Evolutionary conservation across 805 yeast genomes (phyloP).

Genomic region (Metschnikowia santaceciliae): DNA sequence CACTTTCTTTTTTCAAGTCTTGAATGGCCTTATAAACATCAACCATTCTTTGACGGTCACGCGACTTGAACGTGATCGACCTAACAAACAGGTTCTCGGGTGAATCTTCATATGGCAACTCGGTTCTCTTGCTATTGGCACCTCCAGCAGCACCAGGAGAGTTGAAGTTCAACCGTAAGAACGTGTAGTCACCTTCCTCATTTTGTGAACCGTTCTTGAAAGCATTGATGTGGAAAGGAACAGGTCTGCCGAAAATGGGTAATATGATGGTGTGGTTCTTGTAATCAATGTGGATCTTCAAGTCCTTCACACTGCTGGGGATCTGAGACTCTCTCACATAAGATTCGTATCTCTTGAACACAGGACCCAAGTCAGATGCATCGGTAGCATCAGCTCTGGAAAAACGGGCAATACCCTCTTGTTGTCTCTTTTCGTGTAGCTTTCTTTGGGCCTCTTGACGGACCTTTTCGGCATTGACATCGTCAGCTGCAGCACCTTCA

Average conservation of each 20-base stretch:
- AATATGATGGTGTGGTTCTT: constrained; percentile 84
- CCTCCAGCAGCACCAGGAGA: constrained; percentile 82
- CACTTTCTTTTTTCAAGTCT: constrained; percentile 88
- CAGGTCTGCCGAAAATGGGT: constrained; percentile 94
- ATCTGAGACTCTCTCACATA: constrained; percentile 91
- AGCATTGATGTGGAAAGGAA: constrained; percentile 93
- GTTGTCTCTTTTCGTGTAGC: constrained; percentile 79
- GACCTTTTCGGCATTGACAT: constrained; percentile 60
- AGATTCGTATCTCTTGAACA: constrained; percentile 91
- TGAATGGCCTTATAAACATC: constrained; percentile 86
- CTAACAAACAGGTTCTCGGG: constrained; percentile 84
- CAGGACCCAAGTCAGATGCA: constrained; percentile 56
- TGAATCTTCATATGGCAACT: constrained; percentile 86
- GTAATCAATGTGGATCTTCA: constrained; percentile 81
- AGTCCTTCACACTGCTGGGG: constrained; percentile 76
- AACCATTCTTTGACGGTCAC: constrained; percentile 85
- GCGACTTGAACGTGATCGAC: constrained; percentile 81
- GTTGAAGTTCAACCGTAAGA: constrained; percentile 83
- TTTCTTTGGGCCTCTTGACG: constrained; percentile 80
- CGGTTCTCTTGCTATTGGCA: constrained; percentile 62
- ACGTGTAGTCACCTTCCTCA: constrained; percentile 95
- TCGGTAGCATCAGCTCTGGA: constrained; percentile 74
- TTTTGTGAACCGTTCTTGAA: constrained; percentile 92
- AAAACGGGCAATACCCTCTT: constrained; percentile 80
- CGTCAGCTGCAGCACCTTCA: constrained; percentile 69